Evolutionary conservation across 1,139 yeast species (phyloP).

Genomic region (Candida labiduridarum): DNA sequence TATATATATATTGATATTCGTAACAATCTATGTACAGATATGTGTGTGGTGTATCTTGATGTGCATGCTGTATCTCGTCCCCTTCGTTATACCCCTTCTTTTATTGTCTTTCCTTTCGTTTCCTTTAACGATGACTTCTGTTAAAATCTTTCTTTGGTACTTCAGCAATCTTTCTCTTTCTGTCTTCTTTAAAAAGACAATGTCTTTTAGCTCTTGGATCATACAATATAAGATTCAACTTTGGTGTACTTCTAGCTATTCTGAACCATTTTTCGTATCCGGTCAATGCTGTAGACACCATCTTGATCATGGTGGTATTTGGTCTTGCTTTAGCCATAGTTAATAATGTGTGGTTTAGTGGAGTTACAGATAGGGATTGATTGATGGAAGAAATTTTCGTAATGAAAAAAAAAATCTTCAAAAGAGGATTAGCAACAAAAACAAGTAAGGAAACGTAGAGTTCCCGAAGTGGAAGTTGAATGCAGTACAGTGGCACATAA

Average conservation of each 20-base stretch:
- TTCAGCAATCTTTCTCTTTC: constrained; percentile 79
- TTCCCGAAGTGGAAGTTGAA: constrained; percentile 5
- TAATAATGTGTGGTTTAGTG: not conserved
- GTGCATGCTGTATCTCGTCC: too few relatives aligned
- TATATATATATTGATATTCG: not conserved
- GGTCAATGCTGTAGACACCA: constrained; percentile 83
- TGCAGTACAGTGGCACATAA: not conserved
- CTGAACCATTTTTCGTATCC: constrained; percentile 82
- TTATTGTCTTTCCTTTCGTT: not conserved
- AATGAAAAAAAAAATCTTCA: constrained; percentile 1
- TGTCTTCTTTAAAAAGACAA: constrained; percentile 85
- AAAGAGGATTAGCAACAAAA: constrained; percentile 1
- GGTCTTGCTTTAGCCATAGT: constrained; percentile 47
- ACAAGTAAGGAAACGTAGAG: constrained; percentile 2
- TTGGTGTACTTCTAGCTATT: constrained; percentile 79
- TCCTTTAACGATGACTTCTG: constrained; percentile 44
- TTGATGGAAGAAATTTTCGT: not conserved
- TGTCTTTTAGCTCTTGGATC: constrained; percentile 77
- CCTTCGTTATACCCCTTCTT: not conserved
- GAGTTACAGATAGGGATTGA: not conserved
- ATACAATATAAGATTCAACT: constrained; percentile 80
- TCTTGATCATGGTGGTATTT: constrained; percentile 51
- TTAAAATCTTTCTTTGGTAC: constrained; percentile 60
- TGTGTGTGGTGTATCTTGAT: not conserved
- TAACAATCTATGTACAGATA: not conserved